Conservation (phyloP, 805 yeast genomes). For the Starmerella stellata region DNA sequence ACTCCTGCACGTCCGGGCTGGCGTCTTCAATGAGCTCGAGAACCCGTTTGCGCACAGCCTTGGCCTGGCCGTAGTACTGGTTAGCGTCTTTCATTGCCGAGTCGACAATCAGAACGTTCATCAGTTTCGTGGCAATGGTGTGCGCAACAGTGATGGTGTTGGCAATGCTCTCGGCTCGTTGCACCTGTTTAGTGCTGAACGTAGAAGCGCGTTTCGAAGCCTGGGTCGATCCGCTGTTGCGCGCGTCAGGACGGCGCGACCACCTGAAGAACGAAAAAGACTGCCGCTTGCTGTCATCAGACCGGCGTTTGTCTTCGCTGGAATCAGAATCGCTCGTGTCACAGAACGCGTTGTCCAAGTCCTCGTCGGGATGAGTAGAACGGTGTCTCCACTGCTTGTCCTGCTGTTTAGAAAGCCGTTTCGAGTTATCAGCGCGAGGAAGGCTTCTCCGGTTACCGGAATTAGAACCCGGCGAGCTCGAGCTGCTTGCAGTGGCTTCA, state of each 20-base stretch:
- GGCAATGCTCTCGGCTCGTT: conserved; percentile 15
- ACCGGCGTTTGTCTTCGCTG: neutral
- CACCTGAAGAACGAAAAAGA: neutral
- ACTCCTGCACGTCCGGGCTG: conserved; percentile 50
- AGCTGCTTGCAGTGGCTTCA: too few relatives aligned
- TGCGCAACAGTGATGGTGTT: conserved; percentile 30
- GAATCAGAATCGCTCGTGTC: neutral
- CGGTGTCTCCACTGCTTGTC: conserved; percentile 2
- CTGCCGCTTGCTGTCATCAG: neutral
- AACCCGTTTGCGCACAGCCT: conserved; percentile 58
- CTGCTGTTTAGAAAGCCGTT: neutral
- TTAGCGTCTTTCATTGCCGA: conserved; percentile 46
- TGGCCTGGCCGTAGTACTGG: conserved; percentile 46
- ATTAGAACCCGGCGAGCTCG: too few relatives aligned
- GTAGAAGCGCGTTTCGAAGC: conserved; percentile 1
- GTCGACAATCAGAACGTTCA: conserved; percentile 35
- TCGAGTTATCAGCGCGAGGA: neutral
- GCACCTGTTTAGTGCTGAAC: conserved; percentile 9
- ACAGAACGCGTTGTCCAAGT: conserved; percentile 6
- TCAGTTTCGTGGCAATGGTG: conserved; percentile 50
- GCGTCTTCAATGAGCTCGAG: conserved; percentile 69
- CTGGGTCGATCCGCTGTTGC: neutral
- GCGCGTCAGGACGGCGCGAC: neutral
- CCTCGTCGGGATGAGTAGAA: conserved; percentile 12
- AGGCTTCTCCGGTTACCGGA: too few relatives aligned